Evolutionary conservation across 257 asterid genomes (phyloP), one percentile per base, ranked within the genome.

Genomic region (Capsicum pubescens): DNA sequence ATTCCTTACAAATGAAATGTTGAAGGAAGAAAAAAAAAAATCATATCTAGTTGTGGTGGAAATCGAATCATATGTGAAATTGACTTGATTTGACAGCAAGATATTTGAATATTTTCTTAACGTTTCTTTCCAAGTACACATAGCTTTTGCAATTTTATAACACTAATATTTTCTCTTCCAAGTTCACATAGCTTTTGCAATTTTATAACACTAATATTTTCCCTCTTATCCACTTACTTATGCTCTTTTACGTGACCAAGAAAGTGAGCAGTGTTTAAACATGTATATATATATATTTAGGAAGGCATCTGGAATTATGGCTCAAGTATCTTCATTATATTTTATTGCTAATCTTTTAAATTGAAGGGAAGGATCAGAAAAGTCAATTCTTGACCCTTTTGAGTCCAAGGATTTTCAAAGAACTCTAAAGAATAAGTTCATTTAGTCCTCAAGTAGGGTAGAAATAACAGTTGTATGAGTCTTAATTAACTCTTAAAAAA

Each of bases 121-220:
- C 36, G 77, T 36, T 39, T 68, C 54, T 68, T 36, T 36, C 8
- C 8, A 39, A 39, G 26, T 68, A 68, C 26, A 68, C 54, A 68
- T 68, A 36, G 54, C 52, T 68, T 68, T 68, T 68, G 52, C 52
- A 68, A 68, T 68, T 68, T 68, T 9, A 70, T 8, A 69, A 42
- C 56, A 69, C 55, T 69, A 42, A 15, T 42, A 36, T 14, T 69
- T 69, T 42, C 32, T 6, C 54, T 68, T 36, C 16, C 8, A 39
- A 39, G 26, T 68, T 36, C 26, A 68, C 54, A 68, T 68, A 36
- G 54, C 52, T 68, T 68, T 68, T 68, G 52, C 52, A 68, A 68
- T 68, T 68, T 68, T 9, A 70, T 8, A 69, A 42, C 56, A 69
- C 55, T 69, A 42, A 15, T 42, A 36, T 14, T 69, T 69, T 42